Evolutionary conservation across 2,329 filamentous ascomycete genomes (phyloP), one percentile per base, ranked within the genome.

Genomic region (Orbilia quercus): DNA sequence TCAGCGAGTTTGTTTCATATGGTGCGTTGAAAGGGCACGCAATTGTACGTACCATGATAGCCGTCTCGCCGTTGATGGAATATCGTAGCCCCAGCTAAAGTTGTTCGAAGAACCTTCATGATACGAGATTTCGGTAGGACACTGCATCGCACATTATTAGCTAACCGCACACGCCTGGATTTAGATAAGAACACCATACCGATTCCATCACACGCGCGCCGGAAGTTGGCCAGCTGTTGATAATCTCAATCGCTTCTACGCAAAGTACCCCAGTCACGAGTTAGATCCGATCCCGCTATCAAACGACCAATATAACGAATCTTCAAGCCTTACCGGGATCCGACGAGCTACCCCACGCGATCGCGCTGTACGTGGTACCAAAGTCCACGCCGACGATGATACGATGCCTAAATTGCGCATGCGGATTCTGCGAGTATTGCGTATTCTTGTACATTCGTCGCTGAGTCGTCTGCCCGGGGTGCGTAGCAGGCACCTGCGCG

Each of bases 21-120:
- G 31, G 31, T 40, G 57, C 36, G 66, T 72, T 72, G 51, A 65
- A 54, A 38, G 18, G 23, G 40, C 62, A 57, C 62, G 51, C 40
- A 38, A 54, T 34, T 22, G 50, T 12, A 51, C 60, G 28, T 45
- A 76, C 75, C 75, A 76, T 20, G 73, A 66, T 25, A 76, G 60
- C 48, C 75, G 67, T 48, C 70, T 73, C 7, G 47, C 65, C 7
- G 57, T 72, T 16, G 74, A 62, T 5, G 75, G 70, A 57, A 76
- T 76, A 55, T 76, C 75, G n/a, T 76, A 76, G 6, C 75, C 75
- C 75, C 75, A 76, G 12, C 64, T 67, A 42, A 72, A 76, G 16
- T 70, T 53, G n/a, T 64, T 44, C 20, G 75, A 76, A 31, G 58
- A 69, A 16, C 75, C 75, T 59, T 75, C 54, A 23, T 72, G 55